These are phyloP conservation scores for Mycena sanguinolenta DNA, from an alignment of 768 basidiomycete species.

Conservation along the genomic window DNA sequence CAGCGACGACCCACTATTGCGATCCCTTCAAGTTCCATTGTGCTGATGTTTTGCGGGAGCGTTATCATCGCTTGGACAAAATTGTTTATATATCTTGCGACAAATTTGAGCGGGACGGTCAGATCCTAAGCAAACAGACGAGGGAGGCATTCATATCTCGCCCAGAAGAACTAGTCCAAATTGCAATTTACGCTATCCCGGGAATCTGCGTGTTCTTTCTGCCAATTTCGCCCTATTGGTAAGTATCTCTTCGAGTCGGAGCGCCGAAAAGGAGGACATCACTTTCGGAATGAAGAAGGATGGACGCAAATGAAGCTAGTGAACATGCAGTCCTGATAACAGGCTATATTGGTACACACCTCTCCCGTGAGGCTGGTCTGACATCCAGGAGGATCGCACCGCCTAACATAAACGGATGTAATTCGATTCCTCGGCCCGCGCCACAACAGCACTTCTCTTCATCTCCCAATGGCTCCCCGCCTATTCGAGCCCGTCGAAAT, in stretches of 20 bases:
- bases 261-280: conserved; percentile 13
- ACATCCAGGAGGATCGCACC: conserved; percentile 21
- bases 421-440: conserved; percentile 22
- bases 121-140: conserved; percentile 5
- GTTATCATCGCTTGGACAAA: conserved; percentile 20
- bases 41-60: conserved; percentile 20
- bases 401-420: conserved; percentile 9
- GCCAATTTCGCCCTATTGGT: too few species aligned
- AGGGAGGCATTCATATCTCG: too few species aligned
- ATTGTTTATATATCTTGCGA: conserved; percentile 30
- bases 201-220: too few species aligned
- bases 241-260: too few species aligned
- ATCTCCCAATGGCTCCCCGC: conserved; percentile 16
- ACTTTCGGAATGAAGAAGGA: conserved; percentile 21
- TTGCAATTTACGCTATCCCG: conserved; percentile 8
- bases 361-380: conserved; percentile 9
- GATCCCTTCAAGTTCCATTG: conserved; percentile 24
- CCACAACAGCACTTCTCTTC: conserved; percentile 19
- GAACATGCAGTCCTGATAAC: conserved; percentile 1
- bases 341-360: conserved; percentile 1
- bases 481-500: conserved; percentile 26
- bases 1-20: conserved; percentile 18
- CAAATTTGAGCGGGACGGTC: conserved; percentile 27
- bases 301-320: conserved; percentile 2
- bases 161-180: too few species aligned